A percentile compares a stretch with the other conserved stretches of the same genome.
phyloP scores from a whole-genome alignment of 2,329 filamentous ascomycete genomes.

The Microdochium bolleyi region DNA sequence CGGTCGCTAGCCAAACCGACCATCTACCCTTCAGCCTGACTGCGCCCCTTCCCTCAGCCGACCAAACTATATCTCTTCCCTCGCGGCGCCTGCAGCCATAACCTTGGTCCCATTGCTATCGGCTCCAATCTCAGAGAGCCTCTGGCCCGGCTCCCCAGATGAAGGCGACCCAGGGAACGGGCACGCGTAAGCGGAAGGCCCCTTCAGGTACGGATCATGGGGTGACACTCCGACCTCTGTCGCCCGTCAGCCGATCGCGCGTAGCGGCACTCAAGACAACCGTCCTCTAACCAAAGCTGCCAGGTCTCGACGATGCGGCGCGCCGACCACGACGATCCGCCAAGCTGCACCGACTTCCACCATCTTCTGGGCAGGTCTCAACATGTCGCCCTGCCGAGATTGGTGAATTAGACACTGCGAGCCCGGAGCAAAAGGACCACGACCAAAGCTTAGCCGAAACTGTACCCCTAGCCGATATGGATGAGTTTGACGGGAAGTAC shows the following conservation, averaged over 20 bases:
- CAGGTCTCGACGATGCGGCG: too few relatives aligned
- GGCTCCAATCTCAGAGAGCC: neutral
- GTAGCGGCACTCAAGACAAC: too few relatives aligned
- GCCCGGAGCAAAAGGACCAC: conserved; percentile 5
- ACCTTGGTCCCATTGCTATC: neutral
- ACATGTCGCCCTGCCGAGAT: too few relatives aligned
- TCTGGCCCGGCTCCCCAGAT: neutral
- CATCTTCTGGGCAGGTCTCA: neutral
- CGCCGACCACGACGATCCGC: too few relatives aligned
- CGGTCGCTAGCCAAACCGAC: neutral
- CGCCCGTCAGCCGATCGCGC: conserved; percentile 11
- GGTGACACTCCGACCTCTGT: too few relatives aligned
- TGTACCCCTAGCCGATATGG: conserved; percentile 19
- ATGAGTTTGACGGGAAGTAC: conserved; percentile 7
- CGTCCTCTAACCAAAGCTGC: too few relatives aligned
- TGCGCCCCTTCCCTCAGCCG: neutral
- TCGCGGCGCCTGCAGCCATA: neutral
- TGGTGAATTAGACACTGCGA: conserved; percentile 8
- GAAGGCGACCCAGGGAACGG: neutral
- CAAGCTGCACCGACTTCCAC: neutral
- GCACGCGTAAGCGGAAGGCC: conserved; percentile 14
- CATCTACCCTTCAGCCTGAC: neutral
- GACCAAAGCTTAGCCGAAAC: conserved; percentile 5
- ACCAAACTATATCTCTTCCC: neutral
- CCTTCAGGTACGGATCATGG: too few relatives aligned